Evolutionary conservation across 1,139 yeast genomes (phyloP).

Genomic region (Kodamaea suecica): DNA sequence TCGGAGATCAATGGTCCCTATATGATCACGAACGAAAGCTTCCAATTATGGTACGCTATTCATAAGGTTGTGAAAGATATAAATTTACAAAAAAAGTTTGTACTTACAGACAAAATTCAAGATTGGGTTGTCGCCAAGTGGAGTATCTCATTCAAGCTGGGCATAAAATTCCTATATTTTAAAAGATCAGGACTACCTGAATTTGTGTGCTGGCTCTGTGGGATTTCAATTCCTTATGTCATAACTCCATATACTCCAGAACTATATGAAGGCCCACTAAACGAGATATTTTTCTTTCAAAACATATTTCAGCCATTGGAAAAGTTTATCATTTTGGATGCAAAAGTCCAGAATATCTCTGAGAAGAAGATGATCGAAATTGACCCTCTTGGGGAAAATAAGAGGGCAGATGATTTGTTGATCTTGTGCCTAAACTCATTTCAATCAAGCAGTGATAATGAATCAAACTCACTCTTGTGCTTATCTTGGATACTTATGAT

Average conservation of each 20-base stretch:
- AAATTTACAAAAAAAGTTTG: slow-evolving; percentile 17
- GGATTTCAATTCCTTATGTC: slow-evolving; percentile 13
- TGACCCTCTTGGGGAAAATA: slow-evolving; percentile 8
- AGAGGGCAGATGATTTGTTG: slow-evolving; percentile 9
- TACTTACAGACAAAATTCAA: slow-evolving; percentile 14
- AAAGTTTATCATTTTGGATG: slow-evolving; percentile 11
- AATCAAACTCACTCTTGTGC: slow-evolving; percentile 3
- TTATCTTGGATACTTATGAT: slow-evolving; percentile 15
- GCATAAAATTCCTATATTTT: background rate
- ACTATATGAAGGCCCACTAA: slow-evolving; percentile 11
- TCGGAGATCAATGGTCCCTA: slow-evolving; percentile 62
- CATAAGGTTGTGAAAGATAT: slow-evolving; percentile 33
- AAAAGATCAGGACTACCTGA: slow-evolving; percentile 23
- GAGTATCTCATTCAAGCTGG: slow-evolving; percentile 13
- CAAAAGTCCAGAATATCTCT: background rate
- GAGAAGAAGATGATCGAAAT: slow-evolving; percentile 1
- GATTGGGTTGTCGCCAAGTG: slow-evolving; percentile 52
- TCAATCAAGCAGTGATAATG: slow-evolving; percentile 2
- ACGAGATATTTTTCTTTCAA: slow-evolving; percentile 10
- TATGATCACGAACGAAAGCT: slow-evolving; percentile 40
- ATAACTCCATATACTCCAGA: slow-evolving; percentile 1
- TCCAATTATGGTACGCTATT: slow-evolving; percentile 52
- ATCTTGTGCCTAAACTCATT: slow-evolving; percentile 9
- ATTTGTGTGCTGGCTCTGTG: slow-evolving; percentile 46
- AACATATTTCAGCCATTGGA: slow-evolving; percentile 8